phyloP scores from a whole-genome alignment of 345 rosid genomes.

The Lumnitzera racemosa region DNA sequence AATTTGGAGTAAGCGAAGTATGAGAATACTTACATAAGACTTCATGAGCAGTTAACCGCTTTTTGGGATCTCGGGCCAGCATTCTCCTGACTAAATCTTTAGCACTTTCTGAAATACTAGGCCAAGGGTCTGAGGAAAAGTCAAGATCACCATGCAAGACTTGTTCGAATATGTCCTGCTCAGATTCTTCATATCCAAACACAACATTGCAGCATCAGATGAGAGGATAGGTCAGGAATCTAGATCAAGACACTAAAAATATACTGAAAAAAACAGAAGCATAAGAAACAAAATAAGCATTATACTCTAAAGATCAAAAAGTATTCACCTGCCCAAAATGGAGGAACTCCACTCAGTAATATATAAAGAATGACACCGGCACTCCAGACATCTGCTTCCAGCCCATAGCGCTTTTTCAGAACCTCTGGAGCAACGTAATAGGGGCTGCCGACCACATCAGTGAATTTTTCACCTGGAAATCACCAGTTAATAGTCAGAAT shows the following conservation, averaged over 20 bases:
- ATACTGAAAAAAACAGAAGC: neutral
- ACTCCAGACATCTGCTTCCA: slow-evolving; percentile 44
- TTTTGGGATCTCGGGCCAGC: slow-evolving; percentile 37
- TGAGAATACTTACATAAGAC: slow-evolving; percentile 27
- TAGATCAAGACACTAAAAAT: neutral
- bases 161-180: slow-evolving; percentile 43
- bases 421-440: slow-evolving; percentile 50
- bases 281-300: neutral
- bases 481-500: neutral
- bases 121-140: slow-evolving; percentile 42
- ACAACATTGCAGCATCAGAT: neutral
- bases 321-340: slow-evolving; percentile 40
- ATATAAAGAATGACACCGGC: slow-evolving; percentile 45
- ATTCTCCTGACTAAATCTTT: slow-evolving; percentile 38
- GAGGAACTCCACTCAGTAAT: slow-evolving; percentile 41
- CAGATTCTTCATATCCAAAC: slow-evolving; percentile 21
- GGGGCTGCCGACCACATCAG: slow-evolving; percentile 43
- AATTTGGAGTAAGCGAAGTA: neutral
- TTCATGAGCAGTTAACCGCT: slow-evolving; percentile 36
- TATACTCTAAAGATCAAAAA: neutral
- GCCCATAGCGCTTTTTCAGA: slow-evolving; percentile 35
- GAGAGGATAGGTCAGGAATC: neutral
- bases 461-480: slow-evolving; percentile 29
- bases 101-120: slow-evolving; percentile 37
- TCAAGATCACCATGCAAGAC: slow-evolving; percentile 42